A percentile compares a stretch with the other conserved stretches of the same genome.
Conservation (phyloP, 2,329 filamentous ascomycete species). For the Fusarium domesticum region DNA sequence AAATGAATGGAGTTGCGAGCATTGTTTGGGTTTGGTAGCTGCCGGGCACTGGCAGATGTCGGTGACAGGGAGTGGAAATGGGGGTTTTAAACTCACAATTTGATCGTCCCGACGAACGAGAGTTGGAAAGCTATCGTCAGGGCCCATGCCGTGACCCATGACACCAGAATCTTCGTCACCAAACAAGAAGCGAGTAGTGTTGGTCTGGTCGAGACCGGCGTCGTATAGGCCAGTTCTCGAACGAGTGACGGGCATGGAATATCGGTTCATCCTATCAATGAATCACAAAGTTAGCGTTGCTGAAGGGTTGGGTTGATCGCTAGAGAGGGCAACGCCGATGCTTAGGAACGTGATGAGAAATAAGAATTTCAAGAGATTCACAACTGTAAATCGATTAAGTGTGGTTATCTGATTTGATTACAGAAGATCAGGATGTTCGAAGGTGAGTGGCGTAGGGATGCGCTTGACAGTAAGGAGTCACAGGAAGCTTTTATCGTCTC, state of each 20-base stretch:
- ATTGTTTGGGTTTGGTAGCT: not conserved
- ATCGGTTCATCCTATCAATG: slow-evolving; percentile 70
- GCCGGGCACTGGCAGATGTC: not conserved
- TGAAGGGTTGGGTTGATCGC: not conserved
- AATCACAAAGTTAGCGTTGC: slow-evolving; percentile 21
- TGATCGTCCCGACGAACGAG: slow-evolving; percentile 64
- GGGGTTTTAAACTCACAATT: slow-evolving; percentile 44
- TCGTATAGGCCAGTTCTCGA: slow-evolving; percentile 66
- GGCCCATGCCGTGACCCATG: slow-evolving; percentile 50
- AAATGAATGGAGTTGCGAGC: too few relatives aligned
- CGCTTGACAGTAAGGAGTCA: too few relatives aligned
- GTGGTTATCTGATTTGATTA: too few relatives aligned
- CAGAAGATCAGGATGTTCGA: too few relatives aligned
- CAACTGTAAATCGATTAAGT: too few relatives aligned
- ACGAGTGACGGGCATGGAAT: slow-evolving; percentile 86
- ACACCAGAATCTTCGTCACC: slow-evolving; percentile 68
- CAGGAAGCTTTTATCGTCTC: too few relatives aligned
- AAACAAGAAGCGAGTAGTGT: slow-evolving; percentile 83
- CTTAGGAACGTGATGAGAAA: slow-evolving; percentile 3
- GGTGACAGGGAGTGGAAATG: slow-evolving; percentile 1
- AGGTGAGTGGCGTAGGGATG: too few relatives aligned
- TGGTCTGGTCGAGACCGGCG: slow-evolving; percentile 73
- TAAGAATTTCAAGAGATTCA: too few relatives aligned
- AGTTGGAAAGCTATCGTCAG: slow-evolving; percentile 84
- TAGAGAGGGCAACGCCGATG: not conserved